These are phyloP conservation scores for Lentinula sp. DNA, from an alignment of 768 basidiomycete species.

Conservation along the genomic window DNA sequence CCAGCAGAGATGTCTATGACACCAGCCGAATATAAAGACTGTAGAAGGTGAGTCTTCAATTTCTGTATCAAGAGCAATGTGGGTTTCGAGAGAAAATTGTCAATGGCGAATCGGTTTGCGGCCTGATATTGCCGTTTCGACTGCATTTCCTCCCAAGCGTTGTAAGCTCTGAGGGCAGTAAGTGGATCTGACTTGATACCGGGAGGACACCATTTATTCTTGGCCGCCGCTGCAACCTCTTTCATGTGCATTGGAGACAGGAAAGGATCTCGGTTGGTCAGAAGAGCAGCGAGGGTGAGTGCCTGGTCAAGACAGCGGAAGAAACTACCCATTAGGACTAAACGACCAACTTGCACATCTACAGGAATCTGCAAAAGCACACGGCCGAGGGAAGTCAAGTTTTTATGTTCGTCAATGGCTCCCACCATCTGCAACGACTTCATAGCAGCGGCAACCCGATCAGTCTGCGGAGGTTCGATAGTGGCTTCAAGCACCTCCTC, in stretches of 20 bases:
- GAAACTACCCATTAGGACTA: conserved; percentile 86
- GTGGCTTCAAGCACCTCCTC: conserved; percentile 80
- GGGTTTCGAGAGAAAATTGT: conserved; percentile 88
- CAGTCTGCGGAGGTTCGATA: conserved; percentile 83
- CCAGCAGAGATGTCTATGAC: conserved; percentile 80
- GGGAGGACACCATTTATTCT: conserved; percentile 71
- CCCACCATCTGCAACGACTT: conserved; percentile 78
- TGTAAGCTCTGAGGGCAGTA: conserved; percentile 74
- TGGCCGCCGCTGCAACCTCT: conserved; percentile 60
- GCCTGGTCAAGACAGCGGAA: conserved; percentile 89
- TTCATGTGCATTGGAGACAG: conserved; percentile 75
- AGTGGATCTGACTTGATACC: conserved; percentile 85
- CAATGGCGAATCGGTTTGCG: conserved; percentile 71
- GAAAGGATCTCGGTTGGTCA: conserved; percentile 90
- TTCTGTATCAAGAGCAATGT: conserved; percentile 76
- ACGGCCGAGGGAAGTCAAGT: conserved; percentile 80
- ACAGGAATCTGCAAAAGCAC: conserved; percentile 87
- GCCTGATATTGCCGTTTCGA: conserved; percentile 52
- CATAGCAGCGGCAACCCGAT: conserved; percentile 76
- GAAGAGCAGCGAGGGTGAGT: conserved; percentile 84
- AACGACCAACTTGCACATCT: conserved; percentile 83
- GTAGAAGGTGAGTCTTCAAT: conserved; percentile 72
- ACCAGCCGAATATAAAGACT: conserved; percentile 72
- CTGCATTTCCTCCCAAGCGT: conserved; percentile 74
- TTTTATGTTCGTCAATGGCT: conserved; percentile 70